Conservation (phyloP, 2,329 filamentous ascomycete species). For the Colletotrichum lini region DNA sequence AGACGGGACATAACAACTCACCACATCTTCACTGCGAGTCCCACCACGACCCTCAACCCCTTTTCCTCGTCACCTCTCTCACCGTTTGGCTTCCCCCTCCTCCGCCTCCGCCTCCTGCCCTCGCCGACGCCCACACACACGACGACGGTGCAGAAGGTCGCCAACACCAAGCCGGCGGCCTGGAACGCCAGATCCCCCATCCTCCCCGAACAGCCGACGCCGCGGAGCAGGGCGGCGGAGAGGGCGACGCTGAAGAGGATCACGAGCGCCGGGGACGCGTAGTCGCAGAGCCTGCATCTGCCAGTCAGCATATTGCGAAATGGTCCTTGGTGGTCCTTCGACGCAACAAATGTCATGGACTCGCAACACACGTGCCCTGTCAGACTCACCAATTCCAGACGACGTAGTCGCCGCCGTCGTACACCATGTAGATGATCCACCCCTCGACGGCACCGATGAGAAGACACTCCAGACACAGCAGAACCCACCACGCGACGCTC, state of each 20-base stretch:
- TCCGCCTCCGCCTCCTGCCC: not conserved
- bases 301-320: not conserved
- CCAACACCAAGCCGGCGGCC: constrained; percentile 19
- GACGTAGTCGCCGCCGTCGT: constrained; percentile 44
- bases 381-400: constrained; percentile 47
- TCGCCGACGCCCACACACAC: constrained; percentile 19
- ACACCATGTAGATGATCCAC: constrained; percentile 47
- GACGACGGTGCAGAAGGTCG: constrained; percentile 23
- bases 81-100: not conserved
- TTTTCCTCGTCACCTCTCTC: not conserved
- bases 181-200: constrained; percentile 33
- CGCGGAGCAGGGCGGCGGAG: constrained; percentile 60
- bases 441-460: constrained; percentile 47
- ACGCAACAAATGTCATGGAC: too few species aligned
- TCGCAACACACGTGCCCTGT: not conserved
- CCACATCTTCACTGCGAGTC: constrained; percentile 28
- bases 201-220: constrained; percentile 5
- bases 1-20: constrained; percentile 13
- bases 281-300: constrained; percentile 28
- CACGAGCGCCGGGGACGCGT: constrained; percentile 54
- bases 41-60: constrained; percentile 5
- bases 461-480: constrained; percentile 48
- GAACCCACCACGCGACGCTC: constrained; percentile 46
- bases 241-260: constrained; percentile 88
- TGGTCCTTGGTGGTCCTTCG: too few species aligned